A percentile compares a stretch with the other conserved stretches of the same genome.
phyloP scores from a whole-genome alignment of 2,329 filamentous ascomycete genomes.

The Aspergillus novoparasiticus region DNA sequence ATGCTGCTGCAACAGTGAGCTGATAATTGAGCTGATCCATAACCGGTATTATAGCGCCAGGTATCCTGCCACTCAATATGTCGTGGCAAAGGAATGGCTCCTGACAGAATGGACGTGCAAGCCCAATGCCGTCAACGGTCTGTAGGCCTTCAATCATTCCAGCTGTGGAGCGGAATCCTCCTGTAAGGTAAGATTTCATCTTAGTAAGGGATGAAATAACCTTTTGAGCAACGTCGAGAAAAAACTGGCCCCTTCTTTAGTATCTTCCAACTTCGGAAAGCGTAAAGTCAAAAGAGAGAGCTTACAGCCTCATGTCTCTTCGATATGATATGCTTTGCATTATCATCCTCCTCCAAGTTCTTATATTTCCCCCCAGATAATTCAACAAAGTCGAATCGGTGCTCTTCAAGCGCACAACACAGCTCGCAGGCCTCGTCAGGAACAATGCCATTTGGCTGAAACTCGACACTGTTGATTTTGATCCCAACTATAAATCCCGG shows the following conservation, averaged over 20 bases:
- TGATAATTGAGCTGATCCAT: constrained; percentile 57
- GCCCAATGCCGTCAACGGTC: constrained; percentile 62
- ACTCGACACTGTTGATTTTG: constrained; percentile 63
- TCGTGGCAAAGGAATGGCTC: constrained; percentile 45
- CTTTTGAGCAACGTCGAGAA: constrained; percentile 60
- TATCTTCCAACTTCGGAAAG: too few species aligned
- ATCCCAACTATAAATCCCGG: constrained; percentile 53
- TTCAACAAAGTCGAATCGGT: constrained; percentile 54
- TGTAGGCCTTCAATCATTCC: constrained; percentile 62
- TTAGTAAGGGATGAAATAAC: constrained; percentile 53
- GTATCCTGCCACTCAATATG: constrained; percentile 40
- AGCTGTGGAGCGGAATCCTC: constrained; percentile 57
- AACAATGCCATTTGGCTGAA: constrained; percentile 48
- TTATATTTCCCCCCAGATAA: constrained; percentile 59
- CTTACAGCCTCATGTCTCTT: too few species aligned
- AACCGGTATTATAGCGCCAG: constrained; percentile 51
- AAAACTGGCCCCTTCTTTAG: constrained; percentile 43
- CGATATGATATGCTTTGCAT: neutral
- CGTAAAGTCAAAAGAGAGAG: too few species aligned
- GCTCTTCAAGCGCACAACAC: constrained; percentile 31
- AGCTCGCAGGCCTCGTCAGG: constrained; percentile 54
- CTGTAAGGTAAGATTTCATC: constrained; percentile 62
- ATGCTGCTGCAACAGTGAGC: constrained; percentile 49
- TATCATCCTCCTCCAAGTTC: constrained; percentile 55
- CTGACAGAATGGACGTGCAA: constrained; percentile 57